A percentile compares a stretch with the other conserved stretches of the same genome.
phyloP scores from a whole-genome alignment of 164 flowering plant genomes.

The Brasenia schreberi region DNA sequence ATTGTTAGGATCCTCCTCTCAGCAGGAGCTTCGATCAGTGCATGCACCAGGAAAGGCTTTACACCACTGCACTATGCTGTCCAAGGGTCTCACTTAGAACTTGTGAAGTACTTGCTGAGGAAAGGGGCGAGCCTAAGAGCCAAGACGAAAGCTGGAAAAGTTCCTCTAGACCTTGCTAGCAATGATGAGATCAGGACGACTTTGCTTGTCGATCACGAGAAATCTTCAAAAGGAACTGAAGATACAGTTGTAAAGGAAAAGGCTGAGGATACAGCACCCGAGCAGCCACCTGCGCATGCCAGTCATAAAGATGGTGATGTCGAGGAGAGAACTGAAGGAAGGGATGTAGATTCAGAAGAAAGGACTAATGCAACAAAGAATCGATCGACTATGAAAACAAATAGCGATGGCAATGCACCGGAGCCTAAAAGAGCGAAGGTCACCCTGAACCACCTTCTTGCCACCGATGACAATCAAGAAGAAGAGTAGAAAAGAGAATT shows the following conservation, averaged over 20 bases:
- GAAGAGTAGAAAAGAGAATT: slow-evolving; percentile 4
- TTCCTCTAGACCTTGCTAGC: slow-evolving; percentile 58
- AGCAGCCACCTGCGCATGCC: not conserved
- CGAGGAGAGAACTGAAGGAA: not conserved
- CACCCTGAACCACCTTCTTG: slow-evolving; percentile 48
- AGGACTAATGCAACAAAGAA: slow-evolving; percentile 16
- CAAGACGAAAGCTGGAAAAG: slow-evolving; percentile 75
- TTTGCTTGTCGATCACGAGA: slow-evolving; percentile 28
- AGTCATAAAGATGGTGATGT: not conserved
- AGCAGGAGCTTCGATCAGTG: slow-evolving; percentile 61
- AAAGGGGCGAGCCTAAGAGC: slow-evolving; percentile 51
- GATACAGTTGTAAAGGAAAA: not conserved
- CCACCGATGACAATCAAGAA: slow-evolving; percentile 46
- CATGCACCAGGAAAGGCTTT: slow-evolving; percentile 73
- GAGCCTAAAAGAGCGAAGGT: slow-evolving; percentile 51
- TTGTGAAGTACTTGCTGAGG: slow-evolving; percentile 59
- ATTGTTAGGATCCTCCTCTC: slow-evolving; percentile 46
- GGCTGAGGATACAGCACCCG: not conserved
- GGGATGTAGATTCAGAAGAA: slow-evolving; percentile 8
- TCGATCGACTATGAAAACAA: slow-evolving; percentile 35
- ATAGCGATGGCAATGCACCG: slow-evolving; percentile 12
- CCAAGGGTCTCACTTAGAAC: slow-evolving; percentile 73
- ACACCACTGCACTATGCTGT: slow-evolving; percentile 87
- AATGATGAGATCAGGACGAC: slow-evolving; percentile 42
- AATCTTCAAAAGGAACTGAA: slow-evolving; percentile 12